Percentiles rank a stretch among this genome's conserved stretches.
These are phyloP conservation scores for Hypoxylon sp. DNA, from an alignment of 2,329 filamentous ascomycete species.

Conservation along the genomic window DNA sequence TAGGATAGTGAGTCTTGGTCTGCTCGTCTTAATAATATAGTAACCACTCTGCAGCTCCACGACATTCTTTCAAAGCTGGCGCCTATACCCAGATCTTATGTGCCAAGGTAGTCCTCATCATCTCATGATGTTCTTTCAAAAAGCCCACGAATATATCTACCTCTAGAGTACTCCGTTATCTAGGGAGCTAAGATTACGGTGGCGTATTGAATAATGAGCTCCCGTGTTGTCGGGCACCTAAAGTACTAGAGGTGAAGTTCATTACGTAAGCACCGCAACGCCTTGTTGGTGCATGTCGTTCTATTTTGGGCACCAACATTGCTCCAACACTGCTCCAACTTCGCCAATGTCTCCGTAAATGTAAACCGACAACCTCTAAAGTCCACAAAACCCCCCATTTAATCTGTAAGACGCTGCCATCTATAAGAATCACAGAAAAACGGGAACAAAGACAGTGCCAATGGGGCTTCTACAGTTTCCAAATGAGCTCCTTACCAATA, in stretches of 20 bases:
- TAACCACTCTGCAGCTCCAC: too few species aligned
- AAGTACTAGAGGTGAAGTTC: background rate
- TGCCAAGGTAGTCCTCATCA: too few species aligned
- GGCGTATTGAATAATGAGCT: background rate
- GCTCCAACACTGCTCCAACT: background rate
- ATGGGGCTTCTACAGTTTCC: constrained; percentile 19
- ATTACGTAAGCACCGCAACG: background rate
- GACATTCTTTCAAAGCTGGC: too few species aligned
- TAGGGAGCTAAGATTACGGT: background rate
- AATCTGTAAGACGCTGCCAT: background rate
- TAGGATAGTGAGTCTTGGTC: too few species aligned
- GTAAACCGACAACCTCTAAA: background rate
- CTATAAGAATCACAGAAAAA: background rate
- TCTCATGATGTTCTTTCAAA: too few species aligned
- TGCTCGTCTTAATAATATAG: too few species aligned
- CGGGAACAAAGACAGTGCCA: background rate
- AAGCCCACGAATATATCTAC: too few species aligned
- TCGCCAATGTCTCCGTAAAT: background rate
- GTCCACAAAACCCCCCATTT: background rate
- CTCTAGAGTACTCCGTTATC: too few species aligned
- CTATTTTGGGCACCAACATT: background rate
- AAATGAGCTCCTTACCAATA: constrained; percentile 13
- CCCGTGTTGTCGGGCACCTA: background rate
- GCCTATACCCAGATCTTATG: too few species aligned
- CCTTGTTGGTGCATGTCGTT: background rate